Evolutionary conservation across 2,329 filamentous ascomycete genomes (phyloP), one percentile per base, ranked within the genome.

Genomic region (Cyanodermella asteris): DNA sequence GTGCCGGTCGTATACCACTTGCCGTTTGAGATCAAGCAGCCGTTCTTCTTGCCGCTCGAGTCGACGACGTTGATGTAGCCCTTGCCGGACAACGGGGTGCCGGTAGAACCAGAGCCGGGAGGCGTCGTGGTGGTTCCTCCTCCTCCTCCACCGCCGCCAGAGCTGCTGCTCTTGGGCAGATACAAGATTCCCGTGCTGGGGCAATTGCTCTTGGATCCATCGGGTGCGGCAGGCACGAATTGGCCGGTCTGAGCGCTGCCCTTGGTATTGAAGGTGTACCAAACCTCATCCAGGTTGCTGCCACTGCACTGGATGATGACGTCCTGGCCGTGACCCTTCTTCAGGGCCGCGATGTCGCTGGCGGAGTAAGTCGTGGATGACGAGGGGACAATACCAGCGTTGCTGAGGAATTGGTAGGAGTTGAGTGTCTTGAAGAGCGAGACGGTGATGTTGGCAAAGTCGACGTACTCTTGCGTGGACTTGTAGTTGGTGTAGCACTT

Each of bases 1-100:
- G 69, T 72, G 3, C 71, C 70, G 2, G 54, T 58, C 0, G 58
- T 56, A 39, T 72, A 77, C 72, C 72, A 78, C 0, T 59, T 64
- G 0, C 72, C 72, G 7, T 47, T 53, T 28, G 59, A 59, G 39
- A 76, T 77, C 29, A 77, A 55, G 36, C 70, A 77, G n/a, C 72
- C 72, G 6, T 52, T 55, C 23, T 50, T 41, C n/a, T 39, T 40
- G 4, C 60, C 56, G 11, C 47, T 43, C 4, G 53, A 50, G 14
- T 55, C 39, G 7, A 35, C 41, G 3, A 72, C 66, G 27, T 68
- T 59, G 20, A 76, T 42, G 35, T 59, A 61, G 1, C 72, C 72
- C 16, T 49, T 56, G 2, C 69, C 69, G n/a, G 50, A 46, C 39
- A 66, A 67, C 0, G 61, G 51, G 0, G 29, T 35, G 6, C 41